Base-by-base conservation (phyloP, 305 asterid species). In the Fraxinus angustifolia region DNA sequence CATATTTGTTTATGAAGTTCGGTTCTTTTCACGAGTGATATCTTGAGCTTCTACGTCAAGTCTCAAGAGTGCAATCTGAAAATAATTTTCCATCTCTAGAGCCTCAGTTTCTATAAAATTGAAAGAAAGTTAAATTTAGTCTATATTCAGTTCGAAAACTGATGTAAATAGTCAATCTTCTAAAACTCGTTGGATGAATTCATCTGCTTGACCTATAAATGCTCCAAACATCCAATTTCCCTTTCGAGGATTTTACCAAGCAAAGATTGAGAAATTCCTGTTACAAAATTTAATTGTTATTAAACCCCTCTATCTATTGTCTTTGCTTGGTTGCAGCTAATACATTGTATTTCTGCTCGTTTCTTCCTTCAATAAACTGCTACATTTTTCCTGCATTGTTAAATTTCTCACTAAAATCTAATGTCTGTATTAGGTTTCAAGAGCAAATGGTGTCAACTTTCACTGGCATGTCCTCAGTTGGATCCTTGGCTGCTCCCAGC, bases 401-500 rank as follows among this genome's bases (percentile, higher is more conserved):
- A 10, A 56, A 5, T 3, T 14, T 56, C 28, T 56, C 3, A 4
- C 10, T 56, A 19, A 8, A 12, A 23, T 71, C 48, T 75, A 62
- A n/a, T 81, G 50, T 12, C 79, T 60, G 53, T 34, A 35, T 73
- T 81, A 83, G 72, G 84, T 80, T 76, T 62, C 75, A 81, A 76
- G 81, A 86, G 82, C 53, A 88, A 85, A 93, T 93, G 98, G 94
- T 96, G 12, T 93, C 97, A 14, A 86, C 92, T 10, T 85, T 93
- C 70, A 80, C 90, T 77, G 97, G 92, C 73, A 82, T 91, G 89
- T 83, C 92, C 67, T 87, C 97, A n/a, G 96, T 86, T 65, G 94
- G 96, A 21, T 91, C 96, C 28, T 85, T 95, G 85, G 94, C 94
- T 80, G 91, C 96, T 82, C 79, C 95, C 1, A 84, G 91, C 40